Evolutionary conservation across 805 yeast genomes (phyloP).

Genomic region (Metschnikowia corniflorae): DNA sequence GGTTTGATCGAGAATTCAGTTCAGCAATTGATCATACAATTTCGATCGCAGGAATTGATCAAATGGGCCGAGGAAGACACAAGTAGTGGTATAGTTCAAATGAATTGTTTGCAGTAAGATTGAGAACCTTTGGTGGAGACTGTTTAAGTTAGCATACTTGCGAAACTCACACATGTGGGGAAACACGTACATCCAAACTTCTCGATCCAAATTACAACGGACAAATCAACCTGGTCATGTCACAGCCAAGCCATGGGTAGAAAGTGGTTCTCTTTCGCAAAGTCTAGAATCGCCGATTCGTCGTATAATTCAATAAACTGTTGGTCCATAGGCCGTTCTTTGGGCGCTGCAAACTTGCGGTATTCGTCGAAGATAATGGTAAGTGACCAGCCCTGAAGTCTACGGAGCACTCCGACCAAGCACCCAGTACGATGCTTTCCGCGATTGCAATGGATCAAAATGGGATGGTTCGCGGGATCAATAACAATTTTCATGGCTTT

Average conservation of each 20-base stretch:
- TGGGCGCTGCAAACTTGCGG: constrained; percentile 90
- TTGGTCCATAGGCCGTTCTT: constrained; percentile 92
- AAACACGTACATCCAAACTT: no score
- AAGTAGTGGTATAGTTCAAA: no score
- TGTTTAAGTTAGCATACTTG: no score
- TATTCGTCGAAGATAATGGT: constrained; percentile 96
- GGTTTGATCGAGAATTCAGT: no score
- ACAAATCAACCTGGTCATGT: no score
- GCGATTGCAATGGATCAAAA: constrained; percentile 89
- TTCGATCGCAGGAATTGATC: no score
- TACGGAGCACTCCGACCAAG: constrained; percentile 84
- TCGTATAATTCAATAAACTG: constrained; percentile 91
- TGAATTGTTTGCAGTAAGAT: no score
- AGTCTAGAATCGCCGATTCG: constrained; percentile 53
- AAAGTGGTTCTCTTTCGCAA: constrained; percentile 52
- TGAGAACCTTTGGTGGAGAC: no score
- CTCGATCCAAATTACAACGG: no score
- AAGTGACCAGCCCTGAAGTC: constrained; percentile 87
- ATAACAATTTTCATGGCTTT: constrained; percentile 77
- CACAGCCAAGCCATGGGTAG: constrained; percentile 67
- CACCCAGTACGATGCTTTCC: constrained; percentile 98
- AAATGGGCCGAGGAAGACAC: no score
- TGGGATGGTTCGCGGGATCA: constrained; percentile 86
- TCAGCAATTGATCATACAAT: no score
- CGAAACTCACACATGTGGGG: no score